Conservation (phyloP, 345 rosid species). For the Adansonia digitata region DNA sequence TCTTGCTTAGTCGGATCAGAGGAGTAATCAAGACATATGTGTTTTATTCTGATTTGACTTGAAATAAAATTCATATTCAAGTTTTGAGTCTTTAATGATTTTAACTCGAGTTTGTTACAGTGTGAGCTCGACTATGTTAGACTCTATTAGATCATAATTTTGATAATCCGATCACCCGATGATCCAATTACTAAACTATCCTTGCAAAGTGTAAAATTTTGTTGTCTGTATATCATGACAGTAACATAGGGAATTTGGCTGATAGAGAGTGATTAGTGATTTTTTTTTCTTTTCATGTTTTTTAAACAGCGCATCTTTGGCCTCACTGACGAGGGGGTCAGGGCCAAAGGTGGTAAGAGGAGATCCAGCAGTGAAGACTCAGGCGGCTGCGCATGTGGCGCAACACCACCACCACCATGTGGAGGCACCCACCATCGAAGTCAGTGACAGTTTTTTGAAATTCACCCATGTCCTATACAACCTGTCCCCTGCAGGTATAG, state of each 20-base stretch:
- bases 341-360: conserved; percentile 89
- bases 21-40: too few relatives aligned
- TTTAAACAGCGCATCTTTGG: conserved; percentile 81
- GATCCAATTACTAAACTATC: neutral
- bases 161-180: too few relatives aligned
- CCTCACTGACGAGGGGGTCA: conserved; percentile 83
- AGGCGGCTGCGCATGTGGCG: conserved; percentile 35
- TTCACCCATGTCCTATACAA: conserved; percentile 95
- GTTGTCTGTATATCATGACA: neutral
- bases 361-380: conserved; percentile 67
- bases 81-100: too few relatives aligned
- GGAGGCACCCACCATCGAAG: conserved; percentile 49
- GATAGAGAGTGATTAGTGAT: neutral
- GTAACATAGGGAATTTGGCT: neutral
- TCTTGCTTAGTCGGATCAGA: too few relatives aligned
- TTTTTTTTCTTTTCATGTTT: neutral
- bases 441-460: conserved; percentile 83
- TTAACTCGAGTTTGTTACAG: too few relatives aligned
- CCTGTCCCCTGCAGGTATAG: conserved; percentile 84
- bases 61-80: too few relatives aligned
- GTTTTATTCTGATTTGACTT: too few relatives aligned
- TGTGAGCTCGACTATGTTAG: too few relatives aligned
- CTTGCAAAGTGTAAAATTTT: neutral
- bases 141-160: too few relatives aligned
- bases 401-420: conserved; percentile 26